Percentiles rank a stretch among this genome's conserved stretches.
These are phyloP conservation scores for Globisporangium apiculatum DNA, from an alignment of 352 stramenopile species.

Conservation along the genomic window DNA sequence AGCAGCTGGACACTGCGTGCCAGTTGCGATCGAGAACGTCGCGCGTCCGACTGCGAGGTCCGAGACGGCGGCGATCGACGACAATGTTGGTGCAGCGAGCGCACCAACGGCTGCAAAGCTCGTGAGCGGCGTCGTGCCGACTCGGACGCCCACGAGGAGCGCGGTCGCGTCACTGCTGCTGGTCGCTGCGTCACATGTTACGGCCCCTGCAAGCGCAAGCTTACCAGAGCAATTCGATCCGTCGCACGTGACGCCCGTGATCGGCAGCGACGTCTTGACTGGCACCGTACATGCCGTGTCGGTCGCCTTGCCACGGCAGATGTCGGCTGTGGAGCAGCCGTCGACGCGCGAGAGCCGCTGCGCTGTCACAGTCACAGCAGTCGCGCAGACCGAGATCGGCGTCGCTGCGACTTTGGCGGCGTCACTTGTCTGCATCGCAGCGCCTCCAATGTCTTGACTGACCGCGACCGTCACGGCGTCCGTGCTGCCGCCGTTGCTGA, in stretches of 20 bases:
- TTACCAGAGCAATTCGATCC: constrained; percentile 42
- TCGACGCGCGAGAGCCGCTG: constrained; percentile 40
- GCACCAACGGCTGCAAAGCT: constrained; percentile 36
- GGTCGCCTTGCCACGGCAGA: constrained; percentile 39
- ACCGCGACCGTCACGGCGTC: constrained; percentile 44
- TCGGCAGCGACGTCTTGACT: constrained; percentile 21
- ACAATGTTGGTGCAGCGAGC: constrained; percentile 18
- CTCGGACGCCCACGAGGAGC: constrained; percentile 41
- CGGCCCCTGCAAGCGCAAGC: constrained; percentile 26
- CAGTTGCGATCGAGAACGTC: constrained; percentile 28
- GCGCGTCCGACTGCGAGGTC: constrained; percentile 27
- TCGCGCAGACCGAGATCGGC: constrained; percentile 45
- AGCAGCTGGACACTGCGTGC: constrained; percentile 27
- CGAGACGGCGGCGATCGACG: constrained; percentile 25
- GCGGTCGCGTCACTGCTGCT: constrained; percentile 18
- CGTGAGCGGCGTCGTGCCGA: constrained; percentile 41
- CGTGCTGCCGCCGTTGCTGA: constrained; percentile 26
- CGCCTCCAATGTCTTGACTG: constrained; percentile 24
- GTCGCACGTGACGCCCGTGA: constrained; percentile 36
- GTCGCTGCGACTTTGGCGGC: constrained; percentile 4
- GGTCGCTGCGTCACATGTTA: constrained; percentile 38
- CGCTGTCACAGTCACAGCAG: constrained; percentile 32
- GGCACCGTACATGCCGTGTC: constrained; percentile 42
- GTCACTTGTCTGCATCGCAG: constrained; percentile 16
- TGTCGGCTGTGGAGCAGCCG: constrained; percentile 47